Evolutionary conservation across 202 grass and related monocot species (phyloP).

Genomic region (Carex arenaria): DNA sequence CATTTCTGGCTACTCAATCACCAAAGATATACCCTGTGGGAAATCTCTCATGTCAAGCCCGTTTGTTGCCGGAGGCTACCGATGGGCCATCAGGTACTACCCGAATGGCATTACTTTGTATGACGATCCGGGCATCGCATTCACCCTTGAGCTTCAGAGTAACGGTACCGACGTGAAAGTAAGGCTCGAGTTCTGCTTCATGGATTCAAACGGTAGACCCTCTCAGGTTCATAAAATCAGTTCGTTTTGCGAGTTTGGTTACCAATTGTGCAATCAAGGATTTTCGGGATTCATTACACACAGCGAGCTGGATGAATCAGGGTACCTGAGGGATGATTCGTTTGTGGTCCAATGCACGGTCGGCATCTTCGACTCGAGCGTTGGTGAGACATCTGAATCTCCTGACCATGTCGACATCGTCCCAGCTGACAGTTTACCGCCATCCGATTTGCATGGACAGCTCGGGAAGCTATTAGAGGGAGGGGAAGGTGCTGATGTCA

Average conservation of each 20-base stretch:
- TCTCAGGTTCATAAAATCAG: neutral
- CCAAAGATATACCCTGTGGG: neutral
- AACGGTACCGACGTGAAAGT: neutral
- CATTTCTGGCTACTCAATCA: constrained; percentile 5
- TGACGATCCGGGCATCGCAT: neutral
- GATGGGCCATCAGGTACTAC: constrained; percentile 14
- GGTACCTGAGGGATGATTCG: constrained; percentile 7
- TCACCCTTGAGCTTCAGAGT: neutral
- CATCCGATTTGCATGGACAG: neutral
- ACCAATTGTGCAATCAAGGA: neutral
- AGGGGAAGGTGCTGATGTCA: constrained; percentile 6
- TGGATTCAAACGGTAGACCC: neutral
- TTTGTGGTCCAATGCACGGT: neutral
- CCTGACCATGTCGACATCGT: neutral
- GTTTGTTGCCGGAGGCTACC: neutral
- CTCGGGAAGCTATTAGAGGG: neutral
- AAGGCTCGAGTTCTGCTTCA: neutral
- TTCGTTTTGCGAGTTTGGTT: neutral
- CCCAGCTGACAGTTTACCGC: neutral
- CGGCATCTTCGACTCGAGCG: neutral
- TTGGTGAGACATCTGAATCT: neutral
- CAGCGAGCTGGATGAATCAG: neutral
- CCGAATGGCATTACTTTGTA: neutral
- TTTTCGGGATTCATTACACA: neutral
- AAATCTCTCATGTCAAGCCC: neutral